Evolutionary conservation across 2,329 filamentous ascomycete genomes (phyloP), one percentile per base, ranked within the genome.

Genomic region (Ceratocystis cubensis): DNA sequence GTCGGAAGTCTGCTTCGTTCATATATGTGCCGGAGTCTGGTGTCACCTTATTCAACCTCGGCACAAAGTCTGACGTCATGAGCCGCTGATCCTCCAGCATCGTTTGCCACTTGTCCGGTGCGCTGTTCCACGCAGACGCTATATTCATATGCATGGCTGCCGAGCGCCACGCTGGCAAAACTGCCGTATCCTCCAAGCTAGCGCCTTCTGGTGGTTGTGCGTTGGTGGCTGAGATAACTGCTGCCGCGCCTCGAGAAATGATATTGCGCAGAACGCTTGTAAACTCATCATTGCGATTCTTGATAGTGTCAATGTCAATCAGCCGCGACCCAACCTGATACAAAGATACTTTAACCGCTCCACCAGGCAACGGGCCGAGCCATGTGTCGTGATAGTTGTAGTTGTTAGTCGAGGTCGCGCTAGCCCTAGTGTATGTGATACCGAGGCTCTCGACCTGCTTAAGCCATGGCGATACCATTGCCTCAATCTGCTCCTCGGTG

Each of bases 1-100:
- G 74, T 44, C 73, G 72, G 62, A 79, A 78, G 71, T 81, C 76
- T 1, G 77, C 80, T 73, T 84, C 81, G 70, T 81, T 82, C 75
- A 80, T 74, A 71, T 82, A 81, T 1, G 76, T 73, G 1, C 77
- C 79, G 7, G 75, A 73, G 0, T 74, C 75, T 0, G 78, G 77
- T 0, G 78, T 78, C 5, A 77, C 72, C 1, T 70, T 72, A 69
- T 75, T 73, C 15, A 78, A 70, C 63, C 71, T 71, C 20, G 73
- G 72, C 63, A 73, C 70, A 64, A 73, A 70, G 22, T 71, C 70
- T 57, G 74, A 65, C 17, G 75, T 76, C 45, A 67, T 67, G 33
- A 37, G 37, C 20, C 44, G n/a, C 57, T 67, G 66, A 25, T 65
- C 22, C 13, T 62, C 63, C 20, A 65, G 41, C 66, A 67, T 65